phyloP scores from a whole-genome alignment of 2,329 filamentous ascomycete genomes.

The Thelonectria blattea region DNA sequence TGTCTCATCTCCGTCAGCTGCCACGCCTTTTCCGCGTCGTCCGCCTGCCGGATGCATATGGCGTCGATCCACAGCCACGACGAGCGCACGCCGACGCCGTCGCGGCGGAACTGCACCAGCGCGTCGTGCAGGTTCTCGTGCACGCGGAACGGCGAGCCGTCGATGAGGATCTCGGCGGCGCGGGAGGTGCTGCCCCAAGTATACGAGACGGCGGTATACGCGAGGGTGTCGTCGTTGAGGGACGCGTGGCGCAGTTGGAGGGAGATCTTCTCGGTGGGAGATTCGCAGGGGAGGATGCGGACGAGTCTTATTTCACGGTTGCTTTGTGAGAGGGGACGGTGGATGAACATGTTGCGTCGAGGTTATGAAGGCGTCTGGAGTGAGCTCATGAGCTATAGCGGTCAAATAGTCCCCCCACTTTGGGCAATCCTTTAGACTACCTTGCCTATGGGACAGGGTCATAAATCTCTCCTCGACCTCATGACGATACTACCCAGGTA shows the following conservation, averaged over 20 bases:
- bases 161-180: background rate
- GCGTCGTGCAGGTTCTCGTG: slow-evolving; percentile 15
- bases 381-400: background rate
- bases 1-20: slow-evolving; percentile 28
- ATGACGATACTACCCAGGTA: too few relatives aligned
- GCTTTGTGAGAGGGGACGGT: background rate
- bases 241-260: slow-evolving; percentile 24
- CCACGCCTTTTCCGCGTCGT: slow-evolving; percentile 27
- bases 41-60: slow-evolving; percentile 30
- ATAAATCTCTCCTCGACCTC: too few relatives aligned
- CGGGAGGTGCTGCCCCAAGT: slow-evolving; percentile 24
- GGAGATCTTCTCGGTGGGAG: background rate
- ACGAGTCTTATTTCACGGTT: background rate
- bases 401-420: background rate
- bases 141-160: slow-evolving; percentile 5
- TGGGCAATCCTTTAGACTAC: too few relatives aligned
- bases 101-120: slow-evolving; percentile 17
- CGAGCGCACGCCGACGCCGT: background rate
- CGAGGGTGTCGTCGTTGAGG: background rate
- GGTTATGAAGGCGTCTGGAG: background rate
- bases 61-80: slow-evolving; percentile 34
- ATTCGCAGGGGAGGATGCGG: background rate
- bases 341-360: background rate
- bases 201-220: slow-evolving; percentile 31
- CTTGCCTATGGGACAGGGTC: too few relatives aligned